These are phyloP conservation scores for Nevesoporus exiguus DNA, from an alignment of 768 basidiomycete genomes.

Conservation along the genomic window DNA sequence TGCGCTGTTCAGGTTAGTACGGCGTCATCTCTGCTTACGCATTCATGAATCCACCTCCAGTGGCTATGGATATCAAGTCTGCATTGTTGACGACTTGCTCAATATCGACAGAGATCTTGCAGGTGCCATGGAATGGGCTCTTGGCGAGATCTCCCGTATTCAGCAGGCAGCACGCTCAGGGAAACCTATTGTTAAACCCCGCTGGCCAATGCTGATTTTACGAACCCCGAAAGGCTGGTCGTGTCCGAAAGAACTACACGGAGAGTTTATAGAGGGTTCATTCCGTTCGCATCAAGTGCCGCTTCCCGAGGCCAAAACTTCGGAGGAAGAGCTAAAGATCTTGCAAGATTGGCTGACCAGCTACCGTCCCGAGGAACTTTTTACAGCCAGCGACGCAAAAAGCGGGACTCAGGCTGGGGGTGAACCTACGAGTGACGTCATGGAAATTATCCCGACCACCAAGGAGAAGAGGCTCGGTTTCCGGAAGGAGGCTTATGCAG, in stretches of 20 bases:
- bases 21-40: neutral
- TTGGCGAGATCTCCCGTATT: constrained; percentile 68
- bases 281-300: constrained; percentile 91
- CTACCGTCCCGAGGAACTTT: constrained; percentile 67
- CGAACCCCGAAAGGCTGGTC: constrained; percentile 83
- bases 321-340: constrained; percentile 54
- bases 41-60: constrained; percentile 29
- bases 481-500: constrained; percentile 62
- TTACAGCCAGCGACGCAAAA: constrained; percentile 33
- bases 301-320: constrained; percentile 65
- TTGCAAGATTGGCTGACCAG: constrained; percentile 73
- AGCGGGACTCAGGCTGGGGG: constrained; percentile 42
- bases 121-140: constrained; percentile 78
- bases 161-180: constrained; percentile 76
- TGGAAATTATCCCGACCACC: constrained; percentile 53
- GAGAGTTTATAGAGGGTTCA: constrained; percentile 75
- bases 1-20: constrained; percentile 61
- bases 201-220: constrained; percentile 85
- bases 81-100: constrained; percentile 66
- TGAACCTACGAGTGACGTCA: constrained; percentile 50
- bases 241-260: constrained; percentile 62
- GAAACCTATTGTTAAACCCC: constrained; percentile 79
- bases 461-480: constrained; percentile 65
- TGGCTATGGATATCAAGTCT: constrained; percentile 86
- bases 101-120: constrained; percentile 78